These are phyloP conservation scores for Rosellinia necatrix DNA, from an alignment of 2,329 filamentous ascomycete genomes.

Conservation along the genomic window DNA sequence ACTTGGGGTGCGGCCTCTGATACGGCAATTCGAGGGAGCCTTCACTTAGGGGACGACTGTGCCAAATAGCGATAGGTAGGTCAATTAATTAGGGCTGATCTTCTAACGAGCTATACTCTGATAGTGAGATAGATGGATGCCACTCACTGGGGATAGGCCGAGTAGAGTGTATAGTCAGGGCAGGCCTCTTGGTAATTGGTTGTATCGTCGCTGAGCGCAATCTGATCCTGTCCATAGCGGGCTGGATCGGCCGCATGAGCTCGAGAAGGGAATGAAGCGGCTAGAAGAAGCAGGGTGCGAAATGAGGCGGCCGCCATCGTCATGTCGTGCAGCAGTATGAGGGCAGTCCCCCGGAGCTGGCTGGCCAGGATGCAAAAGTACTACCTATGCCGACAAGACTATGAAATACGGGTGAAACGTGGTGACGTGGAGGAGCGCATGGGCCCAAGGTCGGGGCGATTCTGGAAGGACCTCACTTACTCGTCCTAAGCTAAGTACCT, in stretches of 20 bases:
- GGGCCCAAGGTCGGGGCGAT: too few species aligned
- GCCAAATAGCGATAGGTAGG: slow-evolving; percentile 24
- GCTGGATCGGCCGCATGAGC: slow-evolving; percentile 22
- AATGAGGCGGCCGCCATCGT: slow-evolving; percentile 11
- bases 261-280: slow-evolving; percentile 21
- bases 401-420: neutral
- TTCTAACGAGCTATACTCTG: neutral
- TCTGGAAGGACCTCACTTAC: too few species aligned
- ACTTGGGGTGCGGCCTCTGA: slow-evolving; percentile 79
- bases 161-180: slow-evolving; percentile 67
- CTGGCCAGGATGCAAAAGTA: too few species aligned
- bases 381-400: neutral
- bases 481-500: too few species aligned
- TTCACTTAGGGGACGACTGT: slow-evolving; percentile 75
- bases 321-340: neutral
- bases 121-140: neutral
- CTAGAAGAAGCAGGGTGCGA: slow-evolving; percentile 22
- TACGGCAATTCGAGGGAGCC: slow-evolving; percentile 82
- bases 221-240: slow-evolving; percentile 39
- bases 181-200: slow-evolving; percentile 53
- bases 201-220: slow-evolving; percentile 41
- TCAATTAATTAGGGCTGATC: slow-evolving; percentile 17
- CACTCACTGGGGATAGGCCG: slow-evolving; percentile 61
- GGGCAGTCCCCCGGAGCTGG: too few species aligned
- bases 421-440: slow-evolving; percentile 3